These are phyloP conservation scores for Zoysia japonica DNA, from an alignment of 176 grass and related monocot species.

Conservation along the genomic window DNA sequence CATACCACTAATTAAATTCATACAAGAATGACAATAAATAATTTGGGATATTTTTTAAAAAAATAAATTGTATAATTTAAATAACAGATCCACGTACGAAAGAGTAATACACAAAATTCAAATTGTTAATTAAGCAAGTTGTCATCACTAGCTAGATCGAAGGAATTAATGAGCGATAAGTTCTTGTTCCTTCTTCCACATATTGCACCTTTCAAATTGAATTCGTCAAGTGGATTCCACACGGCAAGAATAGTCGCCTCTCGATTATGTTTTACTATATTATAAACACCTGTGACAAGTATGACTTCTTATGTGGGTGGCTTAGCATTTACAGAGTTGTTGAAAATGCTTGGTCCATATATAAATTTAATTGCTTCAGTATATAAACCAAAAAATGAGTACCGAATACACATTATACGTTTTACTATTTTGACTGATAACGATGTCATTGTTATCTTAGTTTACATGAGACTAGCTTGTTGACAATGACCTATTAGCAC, in stretches of 20 bases:
- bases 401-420: neutral
- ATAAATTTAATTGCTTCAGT: conserved; percentile 1
- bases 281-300: conserved; percentile 36
- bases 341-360: neutral
- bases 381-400: neutral
- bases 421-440: conserved; percentile 34
- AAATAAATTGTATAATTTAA: neutral
- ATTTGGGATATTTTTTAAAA: neutral
- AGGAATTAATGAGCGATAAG: conserved; percentile 72
- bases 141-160: conserved; percentile 41
- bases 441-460: conserved; percentile 20
- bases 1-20: neutral
- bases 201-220: conserved; percentile 68
- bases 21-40: neutral
- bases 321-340: conserved; percentile 21
- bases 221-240: conserved; percentile 52
- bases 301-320: conserved; percentile 41
- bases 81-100: neutral
- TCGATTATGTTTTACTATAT: conserved; percentile 32
- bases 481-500: neutral
- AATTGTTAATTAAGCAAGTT: conserved; percentile 34
- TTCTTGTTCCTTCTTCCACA: conserved; percentile 57
- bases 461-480: conserved; percentile 8
- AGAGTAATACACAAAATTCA: neutral
- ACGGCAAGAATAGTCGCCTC: conserved; percentile 66